phyloP scores from a whole-genome alignment of 306 rosid genomes.

The Dryas alaskensis region DNA sequence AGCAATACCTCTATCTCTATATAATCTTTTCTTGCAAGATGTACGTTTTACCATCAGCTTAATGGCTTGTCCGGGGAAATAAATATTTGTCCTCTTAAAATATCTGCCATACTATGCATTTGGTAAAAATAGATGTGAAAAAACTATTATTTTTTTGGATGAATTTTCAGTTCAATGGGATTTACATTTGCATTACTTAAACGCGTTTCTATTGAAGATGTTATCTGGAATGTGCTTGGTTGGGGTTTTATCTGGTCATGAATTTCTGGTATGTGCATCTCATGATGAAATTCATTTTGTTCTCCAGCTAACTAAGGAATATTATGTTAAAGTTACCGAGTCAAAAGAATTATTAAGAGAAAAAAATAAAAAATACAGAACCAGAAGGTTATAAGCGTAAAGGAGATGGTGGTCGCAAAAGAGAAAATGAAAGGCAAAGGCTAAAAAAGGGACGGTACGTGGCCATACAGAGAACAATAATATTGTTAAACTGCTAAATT shows the following conservation, averaged over 20 bases:
- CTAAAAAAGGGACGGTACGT: not conserved
- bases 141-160: not conserved
- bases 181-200: not conserved
- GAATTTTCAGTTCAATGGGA: not conserved
- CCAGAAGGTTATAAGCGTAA: not conserved
- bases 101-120: not conserved
- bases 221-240: not conserved
- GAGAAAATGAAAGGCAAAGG: not conserved
- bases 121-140: not conserved
- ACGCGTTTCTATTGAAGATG: not conserved
- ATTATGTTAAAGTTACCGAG: no score
- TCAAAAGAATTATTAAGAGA: no score
- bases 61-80: not conserved
- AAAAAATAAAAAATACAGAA: not conserved
- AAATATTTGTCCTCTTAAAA: not conserved
- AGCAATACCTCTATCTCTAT: not conserved
- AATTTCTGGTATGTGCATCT: not conserved
- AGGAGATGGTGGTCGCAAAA: not conserved
- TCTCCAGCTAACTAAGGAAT: no score
- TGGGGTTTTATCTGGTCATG: not conserved
- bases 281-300: not conserved
- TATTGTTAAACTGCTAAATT: no score
- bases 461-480: no score
- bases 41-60: not conserved
- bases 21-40: not conserved